Base-by-base conservation (phyloP, 2,329 filamentous ascomycete species). In the Colletotrichum tanaceti region DNA sequence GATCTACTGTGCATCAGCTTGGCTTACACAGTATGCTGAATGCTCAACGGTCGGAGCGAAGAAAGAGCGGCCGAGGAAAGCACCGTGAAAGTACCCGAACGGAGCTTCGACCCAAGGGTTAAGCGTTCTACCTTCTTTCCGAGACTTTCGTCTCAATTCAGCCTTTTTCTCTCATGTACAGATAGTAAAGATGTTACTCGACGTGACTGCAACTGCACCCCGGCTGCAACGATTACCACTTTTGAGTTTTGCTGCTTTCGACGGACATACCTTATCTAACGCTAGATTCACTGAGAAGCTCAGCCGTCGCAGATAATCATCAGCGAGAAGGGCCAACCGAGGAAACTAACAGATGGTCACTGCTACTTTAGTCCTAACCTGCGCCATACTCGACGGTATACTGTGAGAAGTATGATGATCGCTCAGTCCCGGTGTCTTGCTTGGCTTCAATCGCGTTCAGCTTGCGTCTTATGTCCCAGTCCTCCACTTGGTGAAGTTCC, bases 11-110 rank as follows among this genome's bases (percentile, higher is more conserved):
- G 64, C 28, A 18, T 11, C 13, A 1, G 6, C 4, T 18, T 5
- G 10, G 13, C 22, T 4, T 4, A 10, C 35, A 68, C 54, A 28
- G 65, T 52, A 20, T 1, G 3, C 28, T 41, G 35, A 10, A 18
- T 16, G 11, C n/a, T 65, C 9, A 3, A 44, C 32, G 39, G 18
- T 32, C 41, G 41, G 24, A 65, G 49, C 35, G 11, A 54, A 57
- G 53, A 68, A 59, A 68, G 50, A 68, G 61, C 54, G 54, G 65
- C 65, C 65, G 65, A 68, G 61, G 49, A 55, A 59, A 65, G 49
- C 65, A 68, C 65, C 65, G 65, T 54, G 58, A 49, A 50, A 43
- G 53, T 64, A 41, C 18, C 53, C 54, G 53, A 61, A 47, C 65
- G 54, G 62, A 65, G 65, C 49, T 20, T 47, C 32, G 32, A 35